A percentile compares a stretch with the other conserved stretches of the same genome.
Evolutionary conservation across 2,329 filamentous ascomycete species (phyloP).

Genomic region (Didymellaceae sp.): DNA sequence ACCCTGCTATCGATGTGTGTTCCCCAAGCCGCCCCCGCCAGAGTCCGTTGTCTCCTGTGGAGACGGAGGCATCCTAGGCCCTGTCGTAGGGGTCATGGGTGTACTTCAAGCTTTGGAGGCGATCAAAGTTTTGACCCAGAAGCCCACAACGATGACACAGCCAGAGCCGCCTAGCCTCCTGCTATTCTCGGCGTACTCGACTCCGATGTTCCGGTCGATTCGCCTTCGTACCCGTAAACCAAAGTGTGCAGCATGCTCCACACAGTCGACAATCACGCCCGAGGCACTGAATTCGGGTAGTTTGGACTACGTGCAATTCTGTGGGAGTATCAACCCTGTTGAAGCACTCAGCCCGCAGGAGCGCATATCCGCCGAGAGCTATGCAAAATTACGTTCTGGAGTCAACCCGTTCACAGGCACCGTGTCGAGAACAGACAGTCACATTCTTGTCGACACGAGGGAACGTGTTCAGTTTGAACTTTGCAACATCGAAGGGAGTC

Average conservation of each 20-base stretch:
- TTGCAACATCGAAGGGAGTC: constrained; percentile 74
- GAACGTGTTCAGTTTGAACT: constrained; percentile 86
- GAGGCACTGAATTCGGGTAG: constrained; percentile 68
- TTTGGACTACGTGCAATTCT: constrained; percentile 86
- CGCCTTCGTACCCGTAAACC: constrained; percentile 72
- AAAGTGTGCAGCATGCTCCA: constrained; percentile 79
- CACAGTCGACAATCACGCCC: constrained; percentile 66
- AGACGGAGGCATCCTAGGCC: constrained; percentile 90
- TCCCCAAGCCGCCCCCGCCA: constrained; percentile 83
- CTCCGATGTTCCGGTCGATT: constrained; percentile 72
- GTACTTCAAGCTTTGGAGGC: constrained; percentile 89
- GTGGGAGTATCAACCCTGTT: constrained; percentile 67
- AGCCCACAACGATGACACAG: constrained; percentile 13
- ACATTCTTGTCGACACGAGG: constrained; percentile 80
- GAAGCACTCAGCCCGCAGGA: constrained; percentile 67
- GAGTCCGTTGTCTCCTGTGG: constrained; percentile 85
- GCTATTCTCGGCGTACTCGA: constrained; percentile 62
- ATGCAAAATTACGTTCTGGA: constrained; percentile 51
- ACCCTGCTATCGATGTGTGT: constrained; percentile 93
- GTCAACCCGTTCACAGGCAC: constrained; percentile 44
- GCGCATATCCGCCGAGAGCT: constrained; percentile 70
- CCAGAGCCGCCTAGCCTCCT: constrained; percentile 52
- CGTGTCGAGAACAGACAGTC: constrained; percentile 45
- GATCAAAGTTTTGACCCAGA: constrained; percentile 75
- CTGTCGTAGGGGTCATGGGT: constrained; percentile 92